Percentiles rank a stretch among this genome's conserved stretches.
These are phyloP conservation scores for Chrysopogon serrulatus DNA, from an alignment of 176 grass and related monocot genomes.

Conservation along the genomic window DNA sequence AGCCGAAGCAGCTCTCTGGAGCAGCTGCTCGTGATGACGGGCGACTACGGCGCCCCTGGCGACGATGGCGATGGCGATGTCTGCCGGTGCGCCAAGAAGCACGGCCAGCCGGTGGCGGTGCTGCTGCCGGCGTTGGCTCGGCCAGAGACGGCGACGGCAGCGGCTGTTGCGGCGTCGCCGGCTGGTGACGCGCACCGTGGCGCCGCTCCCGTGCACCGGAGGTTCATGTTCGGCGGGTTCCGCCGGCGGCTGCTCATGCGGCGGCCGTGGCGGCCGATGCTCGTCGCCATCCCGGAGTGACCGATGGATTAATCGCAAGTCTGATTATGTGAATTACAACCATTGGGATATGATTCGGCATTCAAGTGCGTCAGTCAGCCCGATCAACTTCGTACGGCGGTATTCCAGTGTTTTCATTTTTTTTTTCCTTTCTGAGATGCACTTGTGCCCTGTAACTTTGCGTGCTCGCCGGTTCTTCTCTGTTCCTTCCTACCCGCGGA, in stretches of 20 bases:
- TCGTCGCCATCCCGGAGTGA: constrained; percentile 92
- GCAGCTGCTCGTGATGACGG: constrained; percentile 35
- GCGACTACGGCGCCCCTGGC: too few relatives aligned
- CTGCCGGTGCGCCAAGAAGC: constrained; percentile 11
- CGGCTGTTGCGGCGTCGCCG: background rate
- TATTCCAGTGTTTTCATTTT: background rate
- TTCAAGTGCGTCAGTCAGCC: background rate
- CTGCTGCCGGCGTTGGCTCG: background rate
- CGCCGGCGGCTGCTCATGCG: constrained; percentile 58
- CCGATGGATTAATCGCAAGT: background rate
- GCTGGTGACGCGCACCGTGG: background rate
- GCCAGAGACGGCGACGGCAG: background rate
- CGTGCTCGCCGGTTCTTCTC: background rate
- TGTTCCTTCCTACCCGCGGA: constrained; percentile 5
- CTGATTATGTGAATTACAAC: background rate
- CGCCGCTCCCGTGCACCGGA: constrained; percentile 11
- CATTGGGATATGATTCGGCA: background rate
- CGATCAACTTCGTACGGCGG: background rate
- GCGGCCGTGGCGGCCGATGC: constrained; percentile 64
- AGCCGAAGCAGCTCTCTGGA: constrained; percentile 33
- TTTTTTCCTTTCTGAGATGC: background rate
- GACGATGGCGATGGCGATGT: background rate
- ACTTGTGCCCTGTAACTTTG: constrained; percentile 16
- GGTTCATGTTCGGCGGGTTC: constrained; percentile 59
- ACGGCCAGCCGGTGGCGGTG: background rate